These are phyloP conservation scores for Lichtheimia hyalospora DNA, from an alignment of 371 early-diverging fungal species.

Conservation along the genomic window DNA sequence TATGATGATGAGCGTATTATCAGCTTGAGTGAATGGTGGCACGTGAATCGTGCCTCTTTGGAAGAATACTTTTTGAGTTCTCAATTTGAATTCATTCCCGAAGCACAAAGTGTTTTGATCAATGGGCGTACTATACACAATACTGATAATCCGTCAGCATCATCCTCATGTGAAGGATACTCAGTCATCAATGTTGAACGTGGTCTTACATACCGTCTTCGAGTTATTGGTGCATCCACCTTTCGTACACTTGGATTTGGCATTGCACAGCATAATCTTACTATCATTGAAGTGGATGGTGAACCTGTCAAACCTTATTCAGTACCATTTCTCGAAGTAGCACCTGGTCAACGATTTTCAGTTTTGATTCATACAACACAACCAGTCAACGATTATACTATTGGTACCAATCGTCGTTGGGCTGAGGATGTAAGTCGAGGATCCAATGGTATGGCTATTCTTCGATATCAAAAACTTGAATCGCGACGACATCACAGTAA, in stretches of 20 bases:
- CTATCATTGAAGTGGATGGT: constrained; percentile 51
- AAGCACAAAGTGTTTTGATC: constrained; percentile 43
- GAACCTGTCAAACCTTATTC: constrained; percentile 32
- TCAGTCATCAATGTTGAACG: constrained; percentile 23
- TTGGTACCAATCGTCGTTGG: constrained; percentile 30
- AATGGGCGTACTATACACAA: constrained; percentile 36
- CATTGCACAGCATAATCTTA: constrained; percentile 38
- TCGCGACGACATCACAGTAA: neutral
- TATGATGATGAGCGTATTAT: constrained; percentile 47
- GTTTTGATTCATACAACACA: constrained; percentile 32
- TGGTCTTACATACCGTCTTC: constrained; percentile 34
- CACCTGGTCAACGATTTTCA: constrained; percentile 48
- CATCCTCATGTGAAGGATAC: constrained; percentile 32
- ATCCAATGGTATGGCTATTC: constrained; percentile 35
- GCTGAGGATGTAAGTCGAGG: constrained; percentile 22
- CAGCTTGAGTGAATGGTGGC: constrained; percentile 52
- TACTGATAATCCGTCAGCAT: constrained; percentile 6
- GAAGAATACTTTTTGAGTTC: constrained; percentile 33
- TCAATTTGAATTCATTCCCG: constrained; percentile 32
- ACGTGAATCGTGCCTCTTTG: constrained; percentile 22
- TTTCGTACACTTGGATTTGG: constrained; percentile 44
- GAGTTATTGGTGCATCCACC: constrained; percentile 41
- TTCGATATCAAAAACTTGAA: constrained; percentile 20
- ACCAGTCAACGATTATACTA: constrained; percentile 24
- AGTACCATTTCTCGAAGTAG: constrained; percentile 29